Conservation (phyloP, 768 basidiomycete species). For the Pluteus cervinus region DNA sequence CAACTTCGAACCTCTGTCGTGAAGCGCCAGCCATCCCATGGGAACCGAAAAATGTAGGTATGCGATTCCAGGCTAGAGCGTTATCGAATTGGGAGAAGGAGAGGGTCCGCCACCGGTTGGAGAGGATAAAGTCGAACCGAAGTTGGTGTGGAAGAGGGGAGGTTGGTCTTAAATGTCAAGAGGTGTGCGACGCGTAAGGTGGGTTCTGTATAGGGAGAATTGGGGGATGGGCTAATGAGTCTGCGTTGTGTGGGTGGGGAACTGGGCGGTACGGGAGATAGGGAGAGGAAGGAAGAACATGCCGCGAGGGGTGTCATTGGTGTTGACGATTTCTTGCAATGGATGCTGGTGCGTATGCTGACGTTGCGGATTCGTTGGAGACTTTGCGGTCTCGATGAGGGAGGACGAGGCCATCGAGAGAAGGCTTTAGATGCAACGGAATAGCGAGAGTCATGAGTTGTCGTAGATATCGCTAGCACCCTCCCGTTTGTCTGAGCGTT, state of each 20-base stretch:
- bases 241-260: background rate
- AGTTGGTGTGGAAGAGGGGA: conserved; percentile 33
- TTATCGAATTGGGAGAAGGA: no score
- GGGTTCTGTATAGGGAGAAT: background rate
- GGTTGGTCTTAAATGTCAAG: conserved; percentile 21
- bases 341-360: conserved; percentile 26
- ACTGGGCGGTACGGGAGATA: background rate
- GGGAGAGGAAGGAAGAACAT: no score
- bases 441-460: conserved; percentile 64
- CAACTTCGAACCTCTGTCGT: conserved; percentile 29
- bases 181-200: conserved; percentile 21
- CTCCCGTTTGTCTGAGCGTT: conserved; percentile 51
- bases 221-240: background rate
- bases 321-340: background rate
- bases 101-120: no score
- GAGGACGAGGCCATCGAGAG: conserved; percentile 3
- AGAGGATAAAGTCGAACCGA: conserved; percentile 29
- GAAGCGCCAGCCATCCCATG: conserved; percentile 31
- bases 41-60: no score
- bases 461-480: conserved; percentile 73
- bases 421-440: conserved; percentile 38
- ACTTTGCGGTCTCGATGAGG: no score
- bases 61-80: conserved; percentile 9
- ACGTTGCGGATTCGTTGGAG: conserved; percentile 27
- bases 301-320: background rate